A percentile compares a stretch with the other conserved stretches of the same genome.
These are phyloP conservation scores for Rutstroemia sp. DNA, from an alignment of 2,329 filamentous ascomycete genomes.

Conservation along the genomic window DNA sequence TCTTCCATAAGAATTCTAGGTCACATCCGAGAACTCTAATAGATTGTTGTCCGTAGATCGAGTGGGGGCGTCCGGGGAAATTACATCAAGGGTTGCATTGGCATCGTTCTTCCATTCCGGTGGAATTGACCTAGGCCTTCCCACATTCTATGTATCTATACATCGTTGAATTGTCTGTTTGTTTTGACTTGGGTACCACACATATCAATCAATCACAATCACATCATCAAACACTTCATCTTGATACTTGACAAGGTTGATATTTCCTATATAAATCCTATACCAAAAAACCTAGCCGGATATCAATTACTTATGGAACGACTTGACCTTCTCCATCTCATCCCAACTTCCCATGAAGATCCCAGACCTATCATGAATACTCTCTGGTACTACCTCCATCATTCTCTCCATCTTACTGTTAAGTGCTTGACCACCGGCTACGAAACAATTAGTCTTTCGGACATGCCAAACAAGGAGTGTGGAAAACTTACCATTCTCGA, in stretches of 20 bases:
- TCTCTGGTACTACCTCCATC: conserved; percentile 79
- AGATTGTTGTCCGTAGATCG: too few relatives aligned
- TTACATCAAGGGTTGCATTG: too few relatives aligned
- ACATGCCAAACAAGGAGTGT: not conserved
- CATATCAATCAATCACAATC: not conserved
- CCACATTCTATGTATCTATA: too few relatives aligned
- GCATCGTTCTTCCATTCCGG: too few relatives aligned
- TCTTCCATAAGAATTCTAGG: too few relatives aligned
- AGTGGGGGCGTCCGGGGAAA: too few relatives aligned
- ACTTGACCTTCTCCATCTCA: conserved; percentile 86
- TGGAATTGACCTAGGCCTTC: too few relatives aligned
- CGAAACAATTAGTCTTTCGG: conserved; percentile 26
- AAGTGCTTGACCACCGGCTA: conserved; percentile 85
- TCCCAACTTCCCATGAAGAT: conserved; percentile 95
- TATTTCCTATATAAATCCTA: not conserved
- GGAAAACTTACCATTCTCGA: conserved; percentile 77
- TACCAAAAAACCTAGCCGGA: not conserved
- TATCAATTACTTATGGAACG: conserved; percentile 34
- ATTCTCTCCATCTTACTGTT: conserved; percentile 88
- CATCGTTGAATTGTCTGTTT: too few relatives aligned
- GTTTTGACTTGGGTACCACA: too few relatives aligned
- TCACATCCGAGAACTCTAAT: too few relatives aligned
- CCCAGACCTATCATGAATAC: conserved; percentile 91
- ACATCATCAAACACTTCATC: not conserved
- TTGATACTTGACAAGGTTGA: not conserved